These are phyloP conservation scores for Hypsizygus marmoreus DNA, from an alignment of 768 basidiomycete genomes.

Conservation along the genomic window DNA sequence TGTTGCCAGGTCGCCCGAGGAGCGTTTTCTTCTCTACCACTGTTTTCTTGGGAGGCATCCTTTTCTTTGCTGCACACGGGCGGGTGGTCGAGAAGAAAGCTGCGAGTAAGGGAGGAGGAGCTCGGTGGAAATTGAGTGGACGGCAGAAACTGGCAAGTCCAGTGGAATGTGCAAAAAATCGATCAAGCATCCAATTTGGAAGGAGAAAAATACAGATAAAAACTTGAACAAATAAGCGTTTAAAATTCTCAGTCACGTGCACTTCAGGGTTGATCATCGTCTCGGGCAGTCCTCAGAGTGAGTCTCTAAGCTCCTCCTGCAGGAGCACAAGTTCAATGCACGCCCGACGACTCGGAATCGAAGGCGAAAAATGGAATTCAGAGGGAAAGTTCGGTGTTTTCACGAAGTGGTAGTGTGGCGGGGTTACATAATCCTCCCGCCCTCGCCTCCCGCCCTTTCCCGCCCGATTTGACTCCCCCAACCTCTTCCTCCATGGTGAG, in stretches of 20 bases:
- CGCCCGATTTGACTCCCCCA: too few species aligned
- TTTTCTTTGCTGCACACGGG: constrained; percentile 49
- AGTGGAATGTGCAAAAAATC: constrained; percentile 20
- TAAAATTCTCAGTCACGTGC: constrained; percentile 8
- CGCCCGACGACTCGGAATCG: too few species aligned
- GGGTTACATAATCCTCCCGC: too few species aligned
- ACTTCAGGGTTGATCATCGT: neutral
- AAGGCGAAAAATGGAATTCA: too few species aligned
- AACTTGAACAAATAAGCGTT: constrained; percentile 17
- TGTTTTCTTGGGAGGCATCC: constrained; percentile 93
- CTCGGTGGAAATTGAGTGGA: constrained; percentile 11
- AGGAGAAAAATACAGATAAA: constrained; percentile 14
- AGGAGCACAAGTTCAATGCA: too few species aligned
- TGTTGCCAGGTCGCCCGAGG: constrained; percentile 92
- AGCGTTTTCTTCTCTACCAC: constrained; percentile 80
- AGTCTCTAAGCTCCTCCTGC: too few species aligned
- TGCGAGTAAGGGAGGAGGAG: constrained; percentile 1
- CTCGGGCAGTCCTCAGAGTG: too few species aligned
- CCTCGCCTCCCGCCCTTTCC: too few species aligned
- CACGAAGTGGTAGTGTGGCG: too few species aligned
- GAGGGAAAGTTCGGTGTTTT: too few species aligned
- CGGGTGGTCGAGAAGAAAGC: constrained; percentile 42
- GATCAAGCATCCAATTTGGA: constrained; percentile 25
- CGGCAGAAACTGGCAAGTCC: constrained; percentile 15
- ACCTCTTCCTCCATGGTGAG: too few species aligned